Evolutionary conservation across 2,329 filamentous ascomycete genomes (phyloP).

Genomic region (Trichophyton benhamiae): DNA sequence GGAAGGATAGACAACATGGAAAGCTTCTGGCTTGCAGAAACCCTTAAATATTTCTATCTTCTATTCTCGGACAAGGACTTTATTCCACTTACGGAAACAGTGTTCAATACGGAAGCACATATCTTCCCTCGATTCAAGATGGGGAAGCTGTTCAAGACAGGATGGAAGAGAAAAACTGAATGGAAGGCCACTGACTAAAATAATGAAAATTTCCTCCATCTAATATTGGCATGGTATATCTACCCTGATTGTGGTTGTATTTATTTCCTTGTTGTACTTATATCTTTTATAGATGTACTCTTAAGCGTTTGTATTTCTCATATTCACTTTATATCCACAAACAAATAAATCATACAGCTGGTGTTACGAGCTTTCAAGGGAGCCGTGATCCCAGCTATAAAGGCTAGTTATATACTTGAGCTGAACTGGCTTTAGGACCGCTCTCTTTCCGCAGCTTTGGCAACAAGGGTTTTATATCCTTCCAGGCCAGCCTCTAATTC

Average conservation of each 20-base stretch:
- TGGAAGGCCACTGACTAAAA: background rate
- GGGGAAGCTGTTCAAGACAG: conserved; percentile 34
- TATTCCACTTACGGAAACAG: conserved; percentile 71
- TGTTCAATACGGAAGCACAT: conserved; percentile 95
- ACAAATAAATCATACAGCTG: background rate
- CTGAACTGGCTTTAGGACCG: background rate
- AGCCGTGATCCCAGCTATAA: no score
- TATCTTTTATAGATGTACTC: background rate
- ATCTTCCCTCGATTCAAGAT: conserved; percentile 78
- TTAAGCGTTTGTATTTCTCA: background rate
- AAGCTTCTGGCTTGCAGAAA: conserved; percentile 97
- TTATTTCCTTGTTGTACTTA: background rate
- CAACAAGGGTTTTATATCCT: conserved; percentile 61
- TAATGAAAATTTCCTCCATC: no score
- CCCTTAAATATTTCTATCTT: conserved; percentile 93
- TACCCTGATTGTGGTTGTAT: background rate
- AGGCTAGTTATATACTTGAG: background rate
- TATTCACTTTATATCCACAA: background rate
- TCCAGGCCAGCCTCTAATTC: conserved; percentile 68
- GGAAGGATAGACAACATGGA: conserved; percentile 82
- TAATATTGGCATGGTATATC: background rate
- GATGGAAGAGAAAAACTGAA: conserved; percentile 25
- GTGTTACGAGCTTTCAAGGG: background rate
- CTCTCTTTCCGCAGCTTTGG: conserved; percentile 19
- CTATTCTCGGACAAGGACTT: conserved; percentile 77